These are phyloP conservation scores for Plasmopara halstedii DNA, from an alignment of 352 stramenopile species.

Conservation along the genomic window DNA sequence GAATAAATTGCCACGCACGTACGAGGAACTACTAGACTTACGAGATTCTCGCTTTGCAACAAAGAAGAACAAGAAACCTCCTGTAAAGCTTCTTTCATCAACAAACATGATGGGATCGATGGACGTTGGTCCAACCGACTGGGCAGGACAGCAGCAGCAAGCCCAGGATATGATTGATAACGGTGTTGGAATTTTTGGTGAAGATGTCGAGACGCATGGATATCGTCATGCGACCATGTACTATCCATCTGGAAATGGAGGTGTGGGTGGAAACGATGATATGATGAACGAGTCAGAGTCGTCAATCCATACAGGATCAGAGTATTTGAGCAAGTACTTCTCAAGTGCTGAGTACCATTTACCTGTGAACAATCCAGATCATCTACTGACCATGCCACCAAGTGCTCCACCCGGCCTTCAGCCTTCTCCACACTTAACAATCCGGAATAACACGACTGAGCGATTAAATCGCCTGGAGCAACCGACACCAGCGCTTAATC, in stretches of 20 bases:
- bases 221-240: constrained; percentile 34
- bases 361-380: constrained; percentile 59
- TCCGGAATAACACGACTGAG: constrained; percentile 22
- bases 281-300: constrained; percentile 25
- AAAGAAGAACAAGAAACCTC: constrained; percentile 73
- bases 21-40: constrained; percentile 67
- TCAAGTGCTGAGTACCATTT: constrained; percentile 58
- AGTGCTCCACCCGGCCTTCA: constrained; percentile 25
- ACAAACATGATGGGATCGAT: constrained; percentile 45
- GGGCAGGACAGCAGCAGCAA: constrained; percentile 30
- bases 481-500: constrained; percentile 32
- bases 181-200: constrained; percentile 28
- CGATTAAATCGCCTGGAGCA: constrained; percentile 46
- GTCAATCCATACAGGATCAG: constrained; percentile 55
- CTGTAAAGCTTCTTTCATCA: constrained; percentile 43
- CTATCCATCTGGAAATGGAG: constrained; percentile 24
- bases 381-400: constrained; percentile 47
- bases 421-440: constrained; percentile 41
- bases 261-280: constrained; percentile 17
- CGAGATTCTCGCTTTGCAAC: constrained; percentile 68
- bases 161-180: constrained; percentile 22
- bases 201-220: constrained; percentile 28
- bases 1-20: constrained; percentile 63
- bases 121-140: constrained; percentile 44
- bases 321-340: constrained; percentile 73